Evolutionary conservation across 495 filamentous ascomycete species (phyloP).

Genomic region (Talaromyces thailandensis): DNA sequence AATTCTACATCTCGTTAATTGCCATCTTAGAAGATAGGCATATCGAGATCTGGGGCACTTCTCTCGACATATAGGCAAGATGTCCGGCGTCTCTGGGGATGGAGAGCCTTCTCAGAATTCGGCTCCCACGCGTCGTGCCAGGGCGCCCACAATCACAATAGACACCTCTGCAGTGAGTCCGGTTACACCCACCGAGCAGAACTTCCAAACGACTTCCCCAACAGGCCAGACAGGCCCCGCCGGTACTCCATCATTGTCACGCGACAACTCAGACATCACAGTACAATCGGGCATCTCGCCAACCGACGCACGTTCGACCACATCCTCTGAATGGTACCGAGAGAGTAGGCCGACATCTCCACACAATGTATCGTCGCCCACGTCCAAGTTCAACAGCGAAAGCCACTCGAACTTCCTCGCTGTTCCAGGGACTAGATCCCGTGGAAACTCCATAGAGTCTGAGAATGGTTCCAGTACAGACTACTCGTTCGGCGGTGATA

Average conservation of each 20-base stretch:
- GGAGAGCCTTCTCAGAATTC: conserved; percentile 1
- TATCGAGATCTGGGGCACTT: not conserved
- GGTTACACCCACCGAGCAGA: not conserved
- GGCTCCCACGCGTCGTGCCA: conserved; percentile 25
- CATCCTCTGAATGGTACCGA: conserved; percentile 65
- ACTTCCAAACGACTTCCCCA: conserved; percentile 8
- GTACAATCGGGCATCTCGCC: conserved; percentile 34
- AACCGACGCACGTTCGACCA: conserved; percentile 48
- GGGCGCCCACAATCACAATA: conserved; percentile 64
- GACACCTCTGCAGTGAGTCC: conserved; percentile 60
- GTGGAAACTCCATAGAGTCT: conserved; percentile 58
- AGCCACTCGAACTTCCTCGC: conserved; percentile 49
- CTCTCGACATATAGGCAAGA: not conserved
- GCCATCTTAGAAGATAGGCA: not conserved
- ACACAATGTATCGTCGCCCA: conserved; percentile 77
- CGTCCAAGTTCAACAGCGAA: conserved; percentile 36
- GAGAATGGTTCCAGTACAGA: conserved; percentile 41
- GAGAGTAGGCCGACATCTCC: conserved; percentile 81
- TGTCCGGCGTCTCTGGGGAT: not conserved
- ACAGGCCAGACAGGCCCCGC: conserved; percentile 10
- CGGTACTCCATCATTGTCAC: conserved; percentile 13
- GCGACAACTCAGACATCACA: conserved; percentile 29
- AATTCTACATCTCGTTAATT: not conserved
- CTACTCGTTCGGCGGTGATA: conserved; percentile 44
- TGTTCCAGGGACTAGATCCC: conserved; percentile 51